A percentile compares a stretch with the other conserved stretches of the same genome.
These are phyloP conservation scores for Amylocystis lapponica DNA, from an alignment of 768 basidiomycete genomes.

Conservation along the genomic window DNA sequence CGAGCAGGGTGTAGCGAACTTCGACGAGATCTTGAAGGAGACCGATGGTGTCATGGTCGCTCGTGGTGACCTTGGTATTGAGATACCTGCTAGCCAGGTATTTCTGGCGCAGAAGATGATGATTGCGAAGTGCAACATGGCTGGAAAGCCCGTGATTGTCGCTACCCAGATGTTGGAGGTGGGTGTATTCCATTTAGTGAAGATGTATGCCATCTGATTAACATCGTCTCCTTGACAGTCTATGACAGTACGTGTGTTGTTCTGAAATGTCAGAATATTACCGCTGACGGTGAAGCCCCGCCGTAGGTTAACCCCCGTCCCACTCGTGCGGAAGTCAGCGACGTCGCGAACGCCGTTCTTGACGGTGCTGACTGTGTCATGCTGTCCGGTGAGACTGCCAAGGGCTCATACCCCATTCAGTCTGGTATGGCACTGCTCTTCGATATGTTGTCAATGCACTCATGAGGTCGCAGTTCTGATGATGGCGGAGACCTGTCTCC, in stretches of 20 bases:
- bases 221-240: constrained; percentile 44
- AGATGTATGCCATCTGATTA: background rate
- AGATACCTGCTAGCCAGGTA: constrained; percentile 98
- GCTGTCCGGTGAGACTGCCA: constrained; percentile 99
- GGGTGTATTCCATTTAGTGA: constrained; percentile 12
- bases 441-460: background rate
- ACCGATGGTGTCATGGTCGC: constrained; percentile 99
- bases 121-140: constrained; percentile 98
- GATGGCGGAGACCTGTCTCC: constrained; percentile 99
- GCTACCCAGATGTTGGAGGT: constrained; percentile 99
- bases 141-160: constrained; percentile 96
- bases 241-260: constrained; percentile 81
- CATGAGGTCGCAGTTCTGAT: constrained; percentile 64
- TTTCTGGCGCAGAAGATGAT: constrained; percentile 99
- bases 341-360: constrained; percentile 98
- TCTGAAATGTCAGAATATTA: background rate
- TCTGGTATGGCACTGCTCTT: constrained; percentile 71
- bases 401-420: constrained; percentile 93
- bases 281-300: constrained; percentile 3
- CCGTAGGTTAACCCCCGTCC: constrained; percentile 92
- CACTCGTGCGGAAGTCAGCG: constrained; percentile 97
- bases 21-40: constrained; percentile 95
- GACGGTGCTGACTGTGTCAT: constrained; percentile 99
- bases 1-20: constrained; percentile 97
- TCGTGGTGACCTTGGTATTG: constrained; percentile 98